Evolutionary conservation across 139 green algal species (phyloP).

Genomic region (Chlamydomonas urium): DNA sequence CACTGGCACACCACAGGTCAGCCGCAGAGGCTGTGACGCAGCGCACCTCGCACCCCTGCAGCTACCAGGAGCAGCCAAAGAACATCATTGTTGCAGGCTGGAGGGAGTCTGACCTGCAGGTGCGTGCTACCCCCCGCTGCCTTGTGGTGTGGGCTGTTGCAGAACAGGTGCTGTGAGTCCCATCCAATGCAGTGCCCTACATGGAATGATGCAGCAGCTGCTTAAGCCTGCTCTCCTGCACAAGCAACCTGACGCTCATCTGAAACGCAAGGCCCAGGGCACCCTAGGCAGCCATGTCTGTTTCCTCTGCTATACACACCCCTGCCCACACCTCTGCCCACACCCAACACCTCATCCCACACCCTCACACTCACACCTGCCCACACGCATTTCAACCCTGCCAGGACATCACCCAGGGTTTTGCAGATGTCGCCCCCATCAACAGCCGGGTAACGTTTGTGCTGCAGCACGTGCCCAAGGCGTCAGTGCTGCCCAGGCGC

Average conservation of each 20-base stretch:
- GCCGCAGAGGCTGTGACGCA: slow-evolving; percentile 22
- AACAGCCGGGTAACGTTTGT: slow-evolving; percentile 35
- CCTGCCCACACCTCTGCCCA: background rate
- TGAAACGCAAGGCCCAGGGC: no score
- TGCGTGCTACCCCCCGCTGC: background rate
- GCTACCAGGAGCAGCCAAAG: slow-evolving; percentile 19
- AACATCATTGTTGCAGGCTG: slow-evolving; percentile 41
- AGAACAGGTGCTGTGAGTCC: no score
- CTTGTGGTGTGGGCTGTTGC: background rate
- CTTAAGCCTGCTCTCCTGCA: no score
- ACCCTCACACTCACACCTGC: background rate
- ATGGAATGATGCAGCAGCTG: no score
- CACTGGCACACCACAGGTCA: background rate
- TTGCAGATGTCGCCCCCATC: slow-evolving; percentile 24
- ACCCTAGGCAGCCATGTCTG: background rate
- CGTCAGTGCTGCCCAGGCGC: slow-evolving; percentile 3
- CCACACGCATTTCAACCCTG: background rate
- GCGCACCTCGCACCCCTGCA: slow-evolving; percentile 18
- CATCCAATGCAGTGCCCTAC: no score
- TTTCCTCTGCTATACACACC: background rate
- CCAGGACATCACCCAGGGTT: slow-evolving; percentile 30
- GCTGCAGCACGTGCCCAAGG: slow-evolving; percentile 16
- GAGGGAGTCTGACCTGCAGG: slow-evolving; percentile 14
- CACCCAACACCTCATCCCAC: background rate
- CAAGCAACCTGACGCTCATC: no score